These are phyloP conservation scores for Echeveria elegans DNA, from an alignment of 164 flowering plant species.

Conservation along the genomic window DNA sequence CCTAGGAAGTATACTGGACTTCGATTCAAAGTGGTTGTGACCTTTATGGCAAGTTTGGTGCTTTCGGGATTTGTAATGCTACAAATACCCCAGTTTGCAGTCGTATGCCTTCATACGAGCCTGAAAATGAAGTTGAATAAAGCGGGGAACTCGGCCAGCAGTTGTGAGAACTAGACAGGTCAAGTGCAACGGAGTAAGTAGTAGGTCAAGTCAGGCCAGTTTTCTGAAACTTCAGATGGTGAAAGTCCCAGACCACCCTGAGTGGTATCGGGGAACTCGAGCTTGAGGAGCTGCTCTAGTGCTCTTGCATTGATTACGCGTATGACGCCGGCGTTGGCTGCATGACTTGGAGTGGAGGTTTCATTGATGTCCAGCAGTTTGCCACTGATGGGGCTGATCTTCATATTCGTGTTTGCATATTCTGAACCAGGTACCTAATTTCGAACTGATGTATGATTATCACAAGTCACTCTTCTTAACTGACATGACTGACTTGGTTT, in stretches of 20 bases:
- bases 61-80: slow-evolving; percentile 18
- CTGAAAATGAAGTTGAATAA: slow-evolving; percentile 19
- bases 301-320: slow-evolving; percentile 54
- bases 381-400: slow-evolving; percentile 21
- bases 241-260: slow-evolving; percentile 38
- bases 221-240: slow-evolving; percentile 17
- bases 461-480: neutral
- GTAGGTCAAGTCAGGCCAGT: neutral
- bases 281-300: slow-evolving; percentile 28
- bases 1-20: slow-evolving; percentile 16
- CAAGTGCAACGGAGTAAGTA: slow-evolving; percentile 21
- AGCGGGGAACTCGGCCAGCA: slow-evolving; percentile 25
- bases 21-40: slow-evolving; percentile 17
- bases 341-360: slow-evolving; percentile 26
- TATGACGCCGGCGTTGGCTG: slow-evolving; percentile 33
- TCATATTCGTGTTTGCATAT: slow-evolving; percentile 26
- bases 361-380: slow-evolving; percentile 26
- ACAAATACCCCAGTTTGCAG: slow-evolving; percentile 14
- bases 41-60: slow-evolving; percentile 21
- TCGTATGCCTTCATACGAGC: slow-evolving; percentile 26
- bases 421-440: slow-evolving; percentile 27
- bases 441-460: neutral
- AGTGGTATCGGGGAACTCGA: slow-evolving; percentile 4
- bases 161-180: slow-evolving; percentile 31
- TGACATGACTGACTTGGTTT: neutral